Percentiles rank a stretch among this genome's conserved stretches.
These are phyloP conservation scores for Amanita jacksonii DNA, from an alignment of 768 basidiomycete genomes.

Conservation along the genomic window DNA sequence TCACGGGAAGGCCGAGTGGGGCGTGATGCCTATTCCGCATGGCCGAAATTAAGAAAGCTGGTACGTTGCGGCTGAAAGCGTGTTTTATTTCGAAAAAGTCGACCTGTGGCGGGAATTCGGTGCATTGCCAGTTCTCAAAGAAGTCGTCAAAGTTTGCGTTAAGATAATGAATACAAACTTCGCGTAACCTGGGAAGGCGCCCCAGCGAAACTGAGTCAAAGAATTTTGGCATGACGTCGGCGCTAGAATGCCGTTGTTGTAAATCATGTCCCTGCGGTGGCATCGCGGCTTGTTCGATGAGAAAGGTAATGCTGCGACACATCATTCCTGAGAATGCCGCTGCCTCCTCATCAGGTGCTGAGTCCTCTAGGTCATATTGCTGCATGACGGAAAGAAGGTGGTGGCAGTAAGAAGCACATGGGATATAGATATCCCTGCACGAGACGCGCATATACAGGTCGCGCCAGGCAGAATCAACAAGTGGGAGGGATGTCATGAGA, in stretches of 20 bases:
- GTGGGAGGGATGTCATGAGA: constrained; percentile 22
- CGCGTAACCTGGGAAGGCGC: constrained; percentile 23
- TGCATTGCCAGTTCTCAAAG: constrained; percentile 22
- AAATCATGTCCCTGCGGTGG: neutral
- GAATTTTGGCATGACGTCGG: constrained; percentile 14
- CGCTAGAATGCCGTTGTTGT: constrained; percentile 1
- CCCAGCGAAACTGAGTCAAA: constrained; percentile 16
- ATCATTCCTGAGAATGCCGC: constrained; percentile 13
- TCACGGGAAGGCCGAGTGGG: constrained; percentile 9
- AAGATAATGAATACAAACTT: constrained; percentile 21
- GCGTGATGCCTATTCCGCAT: constrained; percentile 11
- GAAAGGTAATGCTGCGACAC: constrained; percentile 28
- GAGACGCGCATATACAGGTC: constrained; percentile 22
- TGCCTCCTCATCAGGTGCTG: no score
- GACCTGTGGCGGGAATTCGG: constrained; percentile 22
- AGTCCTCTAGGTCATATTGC: no score
- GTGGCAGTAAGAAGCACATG: neutral
- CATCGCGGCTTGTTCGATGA: constrained; percentile 15
- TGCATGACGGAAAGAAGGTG: constrained; percentile 16
- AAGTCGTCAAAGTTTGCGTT: constrained; percentile 25
- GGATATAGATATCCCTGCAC: constrained; percentile 16
- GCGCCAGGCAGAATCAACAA: constrained; percentile 26
- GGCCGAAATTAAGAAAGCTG: constrained; percentile 15
- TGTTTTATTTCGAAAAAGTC: constrained; percentile 24
- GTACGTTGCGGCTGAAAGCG: constrained; percentile 15